A percentile compares a stretch with the other conserved stretches of the same genome.
Conservation (phyloP, 179 eudicot genomes). For the Silene noctiflora region DNA sequence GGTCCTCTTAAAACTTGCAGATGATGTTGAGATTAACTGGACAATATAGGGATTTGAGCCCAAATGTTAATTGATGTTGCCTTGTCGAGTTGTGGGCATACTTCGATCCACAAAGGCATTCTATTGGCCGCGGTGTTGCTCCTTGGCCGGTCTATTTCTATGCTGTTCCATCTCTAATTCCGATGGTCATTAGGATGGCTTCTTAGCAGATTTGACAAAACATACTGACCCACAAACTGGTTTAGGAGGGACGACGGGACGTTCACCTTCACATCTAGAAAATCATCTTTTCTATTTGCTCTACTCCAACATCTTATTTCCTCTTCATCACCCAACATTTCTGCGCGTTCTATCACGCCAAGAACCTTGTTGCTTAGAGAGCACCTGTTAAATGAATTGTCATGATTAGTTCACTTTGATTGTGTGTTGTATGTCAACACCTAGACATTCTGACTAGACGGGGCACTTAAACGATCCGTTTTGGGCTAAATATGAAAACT, state of each 20-base stretch:
- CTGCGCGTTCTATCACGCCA: slow-evolving; percentile 88
- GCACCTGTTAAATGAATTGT: slow-evolving; percentile 36
- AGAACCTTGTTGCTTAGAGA: slow-evolving; percentile 67
- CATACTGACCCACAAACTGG: too few relatives aligned
- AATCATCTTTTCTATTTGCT: not conserved
- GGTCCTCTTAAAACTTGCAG: too few relatives aligned
- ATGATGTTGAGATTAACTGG: not conserved
- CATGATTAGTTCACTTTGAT: not conserved
- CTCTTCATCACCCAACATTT: slow-evolving; percentile 30
- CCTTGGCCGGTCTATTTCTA: not conserved
- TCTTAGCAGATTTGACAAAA: not conserved
- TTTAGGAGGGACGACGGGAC: not conserved
- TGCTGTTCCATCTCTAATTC: not conserved
- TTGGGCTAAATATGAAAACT: not conserved
- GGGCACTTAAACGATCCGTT: not conserved
- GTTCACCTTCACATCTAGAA: not conserved
- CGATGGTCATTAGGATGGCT: not conserved
- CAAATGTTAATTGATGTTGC: not conserved
- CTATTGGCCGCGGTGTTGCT: not conserved
- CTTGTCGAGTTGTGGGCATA: not conserved
- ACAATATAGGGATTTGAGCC: not conserved
- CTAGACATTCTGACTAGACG: not conserved
- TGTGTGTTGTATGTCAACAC: not conserved
- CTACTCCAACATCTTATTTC: not conserved
- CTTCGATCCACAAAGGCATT: not conserved